Conservation (phyloP, 352 stramenopile species). For the Globisporangium nagaii region DNA sequence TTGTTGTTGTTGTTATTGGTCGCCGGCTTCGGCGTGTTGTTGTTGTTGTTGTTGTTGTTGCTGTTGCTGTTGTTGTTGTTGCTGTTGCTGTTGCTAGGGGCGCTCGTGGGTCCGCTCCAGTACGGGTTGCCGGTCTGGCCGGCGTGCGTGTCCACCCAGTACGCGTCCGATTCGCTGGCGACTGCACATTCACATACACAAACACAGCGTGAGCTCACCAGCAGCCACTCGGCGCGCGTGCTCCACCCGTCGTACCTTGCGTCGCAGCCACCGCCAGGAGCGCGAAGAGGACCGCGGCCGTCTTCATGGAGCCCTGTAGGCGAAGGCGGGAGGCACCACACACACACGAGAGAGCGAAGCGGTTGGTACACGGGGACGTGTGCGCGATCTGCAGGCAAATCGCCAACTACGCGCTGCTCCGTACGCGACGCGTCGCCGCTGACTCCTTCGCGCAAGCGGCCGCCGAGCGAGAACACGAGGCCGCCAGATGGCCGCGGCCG, state of each 20-base stretch:
- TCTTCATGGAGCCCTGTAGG: constrained; percentile 2
- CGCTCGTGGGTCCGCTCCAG: not conserved
- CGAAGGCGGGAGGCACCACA: not conserved
- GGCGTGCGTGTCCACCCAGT: constrained; percentile 9
- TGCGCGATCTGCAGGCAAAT: no score
- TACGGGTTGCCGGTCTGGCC: constrained; percentile 9
- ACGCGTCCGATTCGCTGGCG: not conserved
- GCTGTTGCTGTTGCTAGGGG: not conserved
- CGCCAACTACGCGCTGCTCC: no score
- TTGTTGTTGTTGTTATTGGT: constrained; percentile 1
- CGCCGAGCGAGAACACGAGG: no score
- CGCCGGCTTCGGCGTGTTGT: not conserved
- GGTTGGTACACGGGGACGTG: no score
- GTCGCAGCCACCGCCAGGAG: not conserved
- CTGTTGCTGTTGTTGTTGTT: constrained; percentile 5
- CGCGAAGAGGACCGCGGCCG: not conserved
- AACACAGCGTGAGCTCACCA: no score
- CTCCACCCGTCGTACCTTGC: not conserved
- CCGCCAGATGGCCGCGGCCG: no score
- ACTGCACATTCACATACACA: not conserved
- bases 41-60: constrained; percentile 3
- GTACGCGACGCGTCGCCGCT: no score
- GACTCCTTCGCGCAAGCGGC: no score
- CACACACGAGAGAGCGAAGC: not conserved
- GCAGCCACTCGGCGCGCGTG: not conserved